A percentile compares a stretch with the other conserved stretches of the same genome.
Evolutionary conservation across 2,329 filamentous ascomycete genomes (phyloP).

Genomic region (Fusarium robinianum): DNA sequence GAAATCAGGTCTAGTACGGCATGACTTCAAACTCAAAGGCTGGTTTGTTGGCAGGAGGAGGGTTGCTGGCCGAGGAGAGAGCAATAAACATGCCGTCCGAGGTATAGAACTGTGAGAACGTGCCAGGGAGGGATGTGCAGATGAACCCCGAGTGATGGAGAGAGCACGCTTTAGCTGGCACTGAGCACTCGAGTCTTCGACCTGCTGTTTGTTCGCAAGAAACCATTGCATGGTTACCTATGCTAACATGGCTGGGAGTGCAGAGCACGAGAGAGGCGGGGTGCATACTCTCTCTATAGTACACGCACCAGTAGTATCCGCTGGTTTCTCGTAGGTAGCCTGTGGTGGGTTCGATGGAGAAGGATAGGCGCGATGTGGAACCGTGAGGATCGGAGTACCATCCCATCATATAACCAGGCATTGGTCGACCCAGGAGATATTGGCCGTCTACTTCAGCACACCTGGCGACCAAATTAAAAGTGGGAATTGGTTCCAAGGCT

Average conservation of each 20-base stretch:
- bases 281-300: neutral
- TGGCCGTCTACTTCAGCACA: neutral
- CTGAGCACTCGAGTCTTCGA: neutral
- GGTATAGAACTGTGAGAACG: neutral
- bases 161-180: neutral
- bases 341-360: neutral
- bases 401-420: neutral
- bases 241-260: neutral
- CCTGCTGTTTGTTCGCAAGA: neutral
- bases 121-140: neutral
- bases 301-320: neutral
- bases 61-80: neutral
- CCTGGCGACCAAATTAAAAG: neutral
- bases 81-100: neutral
- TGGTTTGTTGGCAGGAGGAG: neutral
- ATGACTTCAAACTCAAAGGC: neutral
- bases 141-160: neutral
- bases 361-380: neutral
- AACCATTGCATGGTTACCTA: neutral
- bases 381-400: neutral
- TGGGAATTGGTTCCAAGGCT: neutral
- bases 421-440: neutral
- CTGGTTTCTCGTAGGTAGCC: neutral
- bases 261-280: neutral
- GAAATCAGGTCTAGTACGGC: neutral